Evolutionary conservation across 768 basidiomycete genomes (phyloP).

Genomic region (Agaricus subrufescens): DNA sequence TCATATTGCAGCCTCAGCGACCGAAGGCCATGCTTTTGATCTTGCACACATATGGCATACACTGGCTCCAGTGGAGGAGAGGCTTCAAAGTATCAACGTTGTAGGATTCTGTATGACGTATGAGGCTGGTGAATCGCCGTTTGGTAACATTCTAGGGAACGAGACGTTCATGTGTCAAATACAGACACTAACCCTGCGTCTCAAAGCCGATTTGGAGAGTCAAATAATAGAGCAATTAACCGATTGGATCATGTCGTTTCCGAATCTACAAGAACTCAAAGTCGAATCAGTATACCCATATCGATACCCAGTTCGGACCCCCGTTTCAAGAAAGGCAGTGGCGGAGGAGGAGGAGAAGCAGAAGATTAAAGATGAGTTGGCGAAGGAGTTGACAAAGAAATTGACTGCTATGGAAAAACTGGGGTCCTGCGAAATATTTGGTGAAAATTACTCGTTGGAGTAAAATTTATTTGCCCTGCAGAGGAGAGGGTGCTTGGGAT

Average conservation of each 20-base stretch:
- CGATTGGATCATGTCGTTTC: constrained; percentile 8
- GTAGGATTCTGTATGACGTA: constrained; percentile 1
- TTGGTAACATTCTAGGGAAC: background rate
- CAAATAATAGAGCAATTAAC: constrained; percentile 1
- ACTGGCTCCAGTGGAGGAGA: background rate
- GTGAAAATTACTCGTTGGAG: constrained; percentile 1
- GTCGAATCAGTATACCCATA: constrained; percentile 7
- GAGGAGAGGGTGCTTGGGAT: background rate
- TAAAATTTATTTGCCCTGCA: no score
- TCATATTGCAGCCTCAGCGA: constrained; percentile 1
- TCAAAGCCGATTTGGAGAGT: constrained; percentile 2
- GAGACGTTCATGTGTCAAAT: background rate
- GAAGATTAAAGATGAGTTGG: background rate
- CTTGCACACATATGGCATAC: background rate
- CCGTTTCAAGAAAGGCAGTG: background rate
- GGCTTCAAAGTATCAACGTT: background rate
- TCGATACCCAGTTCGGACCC: constrained; percentile 5
- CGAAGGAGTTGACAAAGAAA: background rate
- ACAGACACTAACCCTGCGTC: constrained; percentile 1
- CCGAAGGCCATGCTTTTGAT: constrained; percentile 3
- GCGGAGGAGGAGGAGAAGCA: constrained; percentile 4
- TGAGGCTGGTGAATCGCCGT: constrained; percentile 10
- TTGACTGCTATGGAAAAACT: constrained; percentile 1
- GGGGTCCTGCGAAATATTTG: constrained; percentile 5
- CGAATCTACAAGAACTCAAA: constrained; percentile 2